A percentile compares a stretch with the other conserved stretches of the same genome.
Conservation (phyloP, 331 rosid species). For the Quercus phellos region DNA sequence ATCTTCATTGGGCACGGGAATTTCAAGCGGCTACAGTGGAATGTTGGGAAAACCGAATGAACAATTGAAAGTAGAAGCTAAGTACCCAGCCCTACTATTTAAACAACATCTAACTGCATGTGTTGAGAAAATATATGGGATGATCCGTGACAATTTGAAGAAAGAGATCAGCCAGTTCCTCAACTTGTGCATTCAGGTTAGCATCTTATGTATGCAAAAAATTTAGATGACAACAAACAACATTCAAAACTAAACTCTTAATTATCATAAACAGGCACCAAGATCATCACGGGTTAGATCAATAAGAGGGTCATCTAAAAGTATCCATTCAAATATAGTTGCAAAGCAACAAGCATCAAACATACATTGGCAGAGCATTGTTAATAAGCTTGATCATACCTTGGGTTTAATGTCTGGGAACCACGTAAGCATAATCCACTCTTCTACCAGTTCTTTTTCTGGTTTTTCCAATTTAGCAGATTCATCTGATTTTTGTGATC, state of each 20-base stretch:
- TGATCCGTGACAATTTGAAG: constrained; percentile 78
- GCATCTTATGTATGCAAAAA: background rate
- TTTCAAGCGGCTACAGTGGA: constrained; percentile 84
- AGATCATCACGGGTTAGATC: constrained; percentile 61
- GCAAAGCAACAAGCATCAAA: constrained; percentile 82
- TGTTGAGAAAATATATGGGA: constrained; percentile 81
- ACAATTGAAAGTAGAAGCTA: constrained; percentile 75
- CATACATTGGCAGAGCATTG: constrained; percentile 84
- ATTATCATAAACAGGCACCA: constrained; percentile 60
- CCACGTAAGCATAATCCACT: constrained; percentile 46
- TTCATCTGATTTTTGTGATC: constrained; percentile 15
- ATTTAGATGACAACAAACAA: background rate
- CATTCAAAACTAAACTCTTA: constrained; percentile 1
- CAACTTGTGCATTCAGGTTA: constrained; percentile 81
- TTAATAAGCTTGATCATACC: constrained; percentile 52
- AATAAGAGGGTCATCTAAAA: constrained; percentile 71
- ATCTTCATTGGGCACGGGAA: constrained; percentile 64
- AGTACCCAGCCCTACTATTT: constrained; percentile 84
- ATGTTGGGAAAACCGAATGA: constrained; percentile 65
- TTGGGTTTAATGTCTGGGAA: constrained; percentile 54
- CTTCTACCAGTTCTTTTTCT: constrained; percentile 9
- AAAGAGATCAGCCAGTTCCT: constrained; percentile 82
- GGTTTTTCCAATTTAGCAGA: background rate
- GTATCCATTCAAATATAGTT: constrained; percentile 62
- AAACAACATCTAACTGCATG: constrained; percentile 86